Evolutionary conservation across 768 basidiomycete species (phyloP).

Genomic region (Gelatoporia subvermispora): DNA sequence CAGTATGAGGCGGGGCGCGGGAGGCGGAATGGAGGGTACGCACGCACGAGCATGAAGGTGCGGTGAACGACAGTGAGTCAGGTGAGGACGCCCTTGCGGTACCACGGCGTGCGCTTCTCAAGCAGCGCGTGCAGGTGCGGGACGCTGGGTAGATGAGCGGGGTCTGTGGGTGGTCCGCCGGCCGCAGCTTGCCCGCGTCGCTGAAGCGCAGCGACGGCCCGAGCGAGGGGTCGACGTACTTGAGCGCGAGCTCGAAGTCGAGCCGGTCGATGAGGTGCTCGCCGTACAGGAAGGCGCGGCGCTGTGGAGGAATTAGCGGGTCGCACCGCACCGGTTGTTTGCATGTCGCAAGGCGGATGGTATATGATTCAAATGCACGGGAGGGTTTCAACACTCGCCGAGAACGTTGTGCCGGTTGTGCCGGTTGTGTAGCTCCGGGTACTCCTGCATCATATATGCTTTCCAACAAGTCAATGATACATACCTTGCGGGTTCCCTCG

Average conservation of each 20-base stretch:
- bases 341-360: too few relatives aligned
- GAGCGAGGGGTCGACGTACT: constrained; percentile 64
- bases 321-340: not conserved
- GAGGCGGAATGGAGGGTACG: constrained; percentile 23
- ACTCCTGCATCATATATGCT: too few relatives aligned
- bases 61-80: constrained; percentile 69
- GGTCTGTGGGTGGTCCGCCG: constrained; percentile 39
- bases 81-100: constrained; percentile 58
- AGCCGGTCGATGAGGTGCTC: constrained; percentile 65
- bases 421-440: too few relatives aligned
- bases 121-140: constrained; percentile 49
- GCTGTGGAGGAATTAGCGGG: constrained; percentile 29
- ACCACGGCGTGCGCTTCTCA: constrained; percentile 51
- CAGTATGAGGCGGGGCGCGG: too few relatives aligned
- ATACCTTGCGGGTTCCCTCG: constrained; percentile 69
- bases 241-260: constrained; percentile 76
- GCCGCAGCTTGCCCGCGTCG: constrained; percentile 6
- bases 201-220: constrained; percentile 38
- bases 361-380: too few relatives aligned
- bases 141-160: constrained; percentile 48
- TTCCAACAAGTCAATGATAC: too few relatives aligned
- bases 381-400: too few relatives aligned
- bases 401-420: too few relatives aligned
- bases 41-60: constrained; percentile 80
- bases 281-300: constrained; percentile 56